phyloP scores from a whole-genome alignment of 306 rosid species.

The Alnus rubra region DNA sequence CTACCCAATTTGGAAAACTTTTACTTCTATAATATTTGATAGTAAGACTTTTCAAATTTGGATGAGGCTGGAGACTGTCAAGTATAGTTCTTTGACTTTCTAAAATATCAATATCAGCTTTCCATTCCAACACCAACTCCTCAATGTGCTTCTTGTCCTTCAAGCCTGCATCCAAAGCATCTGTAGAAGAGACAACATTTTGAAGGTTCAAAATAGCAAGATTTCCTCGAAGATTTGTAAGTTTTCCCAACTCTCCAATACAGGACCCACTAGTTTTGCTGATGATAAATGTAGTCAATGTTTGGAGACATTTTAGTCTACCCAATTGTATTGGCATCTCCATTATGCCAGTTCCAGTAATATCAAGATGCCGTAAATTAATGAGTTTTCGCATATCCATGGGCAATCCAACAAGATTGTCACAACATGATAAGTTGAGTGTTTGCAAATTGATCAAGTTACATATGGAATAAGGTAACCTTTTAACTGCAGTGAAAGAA shows the following conservation, averaged over 20 bases:
- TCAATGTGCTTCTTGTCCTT: neutral
- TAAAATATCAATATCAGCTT: neutral
- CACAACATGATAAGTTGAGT: conserved; percentile 23
- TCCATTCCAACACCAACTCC: conserved; percentile 22
- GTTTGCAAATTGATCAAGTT: conserved; percentile 38
- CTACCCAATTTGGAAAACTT: conserved; percentile 29
- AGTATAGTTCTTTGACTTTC: conserved; percentile 19
- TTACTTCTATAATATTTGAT: neutral
- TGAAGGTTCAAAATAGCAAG: conserved; percentile 15
- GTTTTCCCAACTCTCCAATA: conserved; percentile 13
- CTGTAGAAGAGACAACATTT: neutral
- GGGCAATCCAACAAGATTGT: neutral
- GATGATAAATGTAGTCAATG: conserved; percentile 19
- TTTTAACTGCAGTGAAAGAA: conserved; percentile 1
- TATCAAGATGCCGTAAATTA: conserved; percentile 31
- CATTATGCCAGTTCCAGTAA: neutral
- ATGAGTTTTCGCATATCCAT: conserved; percentile 20
- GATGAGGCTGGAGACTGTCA: conserved; percentile 24
- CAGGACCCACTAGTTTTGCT: neutral
- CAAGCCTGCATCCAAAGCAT: conserved; percentile 8
- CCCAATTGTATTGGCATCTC: conserved; percentile 27
- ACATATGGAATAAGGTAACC: conserved; percentile 25
- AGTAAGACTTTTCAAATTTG: conserved; percentile 8
- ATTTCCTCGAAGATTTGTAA: conserved; percentile 1
- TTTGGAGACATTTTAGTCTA: conserved; percentile 21